Base-by-base conservation (phyloP, 2,329 filamentous ascomycete species). In the Claviceps citrina region DNA sequence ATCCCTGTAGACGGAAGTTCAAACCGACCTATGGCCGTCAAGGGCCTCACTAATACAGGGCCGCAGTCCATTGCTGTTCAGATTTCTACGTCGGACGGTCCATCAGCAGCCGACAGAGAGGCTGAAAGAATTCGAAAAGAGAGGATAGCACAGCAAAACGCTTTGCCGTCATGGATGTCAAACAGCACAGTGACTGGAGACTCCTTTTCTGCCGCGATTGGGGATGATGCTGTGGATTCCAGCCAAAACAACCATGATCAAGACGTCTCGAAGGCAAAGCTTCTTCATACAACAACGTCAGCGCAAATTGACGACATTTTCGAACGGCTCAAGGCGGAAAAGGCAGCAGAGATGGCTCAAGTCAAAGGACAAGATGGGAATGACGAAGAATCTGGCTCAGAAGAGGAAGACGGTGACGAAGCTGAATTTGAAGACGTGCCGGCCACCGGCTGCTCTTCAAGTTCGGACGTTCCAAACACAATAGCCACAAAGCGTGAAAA, bases 61-160 rank as follows among this genome's bases (percentile, higher is more conserved):
- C 77, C 78, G 5, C 77, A 78, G 55, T 78, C 76, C 36, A 79
- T 85, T 49, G 71, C 73, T 13, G 74, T 84, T 43, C 78, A 72
- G 43, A 79, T 85, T 44, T 79, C 78, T 15, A 74, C 76, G 7
- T 70, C 68, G 18, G 72, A 76, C 36, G 77, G 79, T 10, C 76
- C 71, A 5, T 73, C 75, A 9, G 77, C 79, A 48, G 78, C 77
- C 38, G 76, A 81, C 50, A 72, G 73, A 54, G 71, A 72, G 27
- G 75, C 73, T 26, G 78, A 82, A 51, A 66, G 70, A 43, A 70
- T 68, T n/a, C 67, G 70, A 34, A 79, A 77, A 53, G 77, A 79
- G 51, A 73, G 75, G 56, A 66, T 78, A 46, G 73, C 76, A 2
- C 65, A 68, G 48, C 76, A 83, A 52, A 85, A 85, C 52, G 76